Evolutionary conservation across 2,329 filamentous ascomycete species (phyloP), one percentile per base, ranked within the genome.

Genomic region (Rhinocladiella similis): DNA sequence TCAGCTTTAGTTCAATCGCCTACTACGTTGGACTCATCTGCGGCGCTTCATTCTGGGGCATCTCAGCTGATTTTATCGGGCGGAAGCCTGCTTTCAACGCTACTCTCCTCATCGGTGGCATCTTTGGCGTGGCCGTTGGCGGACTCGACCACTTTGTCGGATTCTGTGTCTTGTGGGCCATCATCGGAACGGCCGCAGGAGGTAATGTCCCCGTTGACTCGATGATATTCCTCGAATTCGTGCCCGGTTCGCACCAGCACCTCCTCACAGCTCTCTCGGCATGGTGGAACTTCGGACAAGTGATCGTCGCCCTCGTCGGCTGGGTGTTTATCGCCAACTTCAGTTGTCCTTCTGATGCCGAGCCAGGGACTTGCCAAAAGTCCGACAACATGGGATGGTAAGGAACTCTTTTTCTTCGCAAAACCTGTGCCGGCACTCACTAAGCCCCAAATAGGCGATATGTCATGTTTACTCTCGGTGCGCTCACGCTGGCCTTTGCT

Each of bases 1-100:
- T 94, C 38, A 83, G 90, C 56, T 94, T 92, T 72, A 93, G 90
- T 0, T 94, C 91, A 1, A 87, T 88, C 61, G 81, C 88, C 10
- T 77, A 91, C 13, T 94, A 91, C 63, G 84, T 90, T 52, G 89
- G 89, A 0, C 78, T 92, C 2, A 77, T 91, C 3, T 77, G 80
- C 12, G 75, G 75, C 13, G 74, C 74, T 12, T 67, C 88, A 22
- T 88, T 89, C 71, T 89, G 86, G 85, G 86, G 86, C 1, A 71
- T 87, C 20, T 78, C 78, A 1, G 85, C 84, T 16, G 87, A 89
- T 64, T 50, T 78, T 6, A 84, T 89, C 58, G 87, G 86, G 3
- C 78, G 87, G 42, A 81, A 82, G 60, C 83, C 81, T 61, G 86
- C 87, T 5, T 90, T 89, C 74, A 89, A 89, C 65, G 71, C 82